Base-by-base conservation (phyloP, 2,329 filamentous ascomycete genomes). In the Ophiostoma populinum region DNA sequence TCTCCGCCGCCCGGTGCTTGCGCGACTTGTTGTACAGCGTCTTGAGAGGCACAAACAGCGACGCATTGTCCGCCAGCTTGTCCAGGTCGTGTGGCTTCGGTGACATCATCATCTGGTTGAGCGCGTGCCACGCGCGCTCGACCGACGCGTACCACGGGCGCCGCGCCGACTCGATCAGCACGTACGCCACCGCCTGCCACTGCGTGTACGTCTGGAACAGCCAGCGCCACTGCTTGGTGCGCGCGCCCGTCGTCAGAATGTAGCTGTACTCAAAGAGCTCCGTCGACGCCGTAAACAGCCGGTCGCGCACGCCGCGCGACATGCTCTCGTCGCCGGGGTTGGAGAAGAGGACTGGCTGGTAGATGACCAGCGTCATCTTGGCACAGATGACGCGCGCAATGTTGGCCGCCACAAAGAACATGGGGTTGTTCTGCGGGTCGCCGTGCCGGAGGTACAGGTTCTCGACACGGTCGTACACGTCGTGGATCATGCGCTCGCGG, bases 141-240 rank as follows among this genome's bases (percentile, higher is more conserved):
- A 47, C 45, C 21, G 43, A 44, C 6, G 49, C 39, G 29, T 44
- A 46, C 49, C 61, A 64, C 2, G 56, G 53, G 0, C 59, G 52
- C 3, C 57, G 58, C 11, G 56, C 59, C 1, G 62, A 50, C 44
- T 70, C 64, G 10, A 71, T 55, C 19, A 73, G 44, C 1, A 70
- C 53, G 42, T 67, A 73, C 0, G 67, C 65, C 4, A 71, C 59
- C 5, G 68, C 65, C 42, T 71, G 60, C 65, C 67, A 73, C 40
- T 71, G 66, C 0, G 62, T 67, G 46, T 70, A 71, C 0, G 65
- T 68, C 43, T 70, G 63, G 47, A 67, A 71, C 6, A 70, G 52
- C 69, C 69, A 74, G 13, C 64, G 62, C 61, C 64, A 71, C 31
- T 62, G 61, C 8, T 57, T 57, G 35, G 57, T 60, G 12, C 52